Evolutionary conservation across 176 grass and related monocot species (phyloP), one percentile per base, ranked within the genome.

Genomic region (Rhynchospora tenuis): DNA sequence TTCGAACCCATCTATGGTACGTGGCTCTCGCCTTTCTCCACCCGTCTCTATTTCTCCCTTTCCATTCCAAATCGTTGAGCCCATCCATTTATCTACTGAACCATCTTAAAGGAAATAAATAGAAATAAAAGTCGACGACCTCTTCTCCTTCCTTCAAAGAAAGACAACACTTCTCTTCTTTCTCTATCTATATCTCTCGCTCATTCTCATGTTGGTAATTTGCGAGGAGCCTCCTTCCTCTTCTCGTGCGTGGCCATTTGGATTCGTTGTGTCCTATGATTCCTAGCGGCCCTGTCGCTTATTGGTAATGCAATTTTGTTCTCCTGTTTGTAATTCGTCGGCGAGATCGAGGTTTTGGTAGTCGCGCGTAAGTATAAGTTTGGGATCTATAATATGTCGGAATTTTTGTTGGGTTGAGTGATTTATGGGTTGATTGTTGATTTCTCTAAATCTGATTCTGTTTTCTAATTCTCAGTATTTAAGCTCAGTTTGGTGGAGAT

Each of bases 211-310:
- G 80, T 67, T 82, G 80, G 9, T 12, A 19, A 28, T 54, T 51
- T 51, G 19, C 59, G 43, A 51, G 42, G 61, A 52, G 9, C 20
- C 2, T 50, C 23, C 24, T 26, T n/a, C 45, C 48, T 7, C 73
- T 31, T 77, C 23, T 67, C 80, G 80, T 24, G 23, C 23, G 33
- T 82, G 80, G 80, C 44, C 19, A 5, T 82, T 82, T 19, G 61
- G 80, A 19, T 82, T 82, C 11, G 52, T 23, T 48, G 61, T 45
- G 29, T 52, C 42, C 61, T n/a, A 27, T 50, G 80, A 48, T 68
- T 67, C 80, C 80, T 82, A 82, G 80, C 80, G 52, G 0, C 23
- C 24, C 78, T 80, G 13, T 12, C 6, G 78, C n/a, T 17, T 46
- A 63, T 47, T 12, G 79, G 42, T 46, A 65, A 47, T 48, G 12